Base-by-base conservation (phyloP, 2,329 filamentous ascomycete species). In the Fusarium staphyleae region DNA sequence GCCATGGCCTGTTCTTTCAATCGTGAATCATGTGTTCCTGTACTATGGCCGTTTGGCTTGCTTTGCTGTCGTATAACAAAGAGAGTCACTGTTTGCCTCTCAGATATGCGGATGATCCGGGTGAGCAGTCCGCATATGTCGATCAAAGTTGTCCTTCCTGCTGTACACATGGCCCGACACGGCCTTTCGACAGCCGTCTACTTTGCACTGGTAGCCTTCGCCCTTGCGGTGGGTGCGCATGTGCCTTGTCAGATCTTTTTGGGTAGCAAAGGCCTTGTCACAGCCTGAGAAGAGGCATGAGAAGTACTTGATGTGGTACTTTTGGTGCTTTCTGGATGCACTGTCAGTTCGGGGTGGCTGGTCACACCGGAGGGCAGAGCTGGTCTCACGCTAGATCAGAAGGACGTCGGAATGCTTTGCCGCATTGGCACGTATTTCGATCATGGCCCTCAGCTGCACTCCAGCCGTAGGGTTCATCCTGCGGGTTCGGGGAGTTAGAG, bases 221-320 rank as follows among this genome's bases (percentile, higher is more conserved):
- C 65, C 65, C 48, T 67, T 67, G 26, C 62, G 59, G 42, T 67
- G 65, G 24, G 63, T 67, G 5, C 62, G 60, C 45, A 58, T 63
- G 47, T 67, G 65, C 13, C 65, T 53, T 26, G 62, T 64, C 18
- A 67, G 41, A 36, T 67, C 65, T 24, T 67, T 67, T 41, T 67
- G 65, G 8, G 65, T 67, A 35, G 65, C 63, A 29, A 67, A 67
- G 8, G 63, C 64, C 35, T 65, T 65, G 24, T 65, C 60, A 22
- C 65, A 67, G 11, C 60, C 63, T 1, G 57, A 54, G 32, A 57
- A 63, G 13, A 67, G 63, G 52, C 65, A 67, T 16, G 63, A 60
- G 34, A 65, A 67, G 57, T 65, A 63, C 48, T 67, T 67, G 49
- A 68, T 62, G 51, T 67, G 65, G 39, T 67, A 67, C 47, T 67